A percentile compares a stretch with the other conserved stretches of the same genome.
These are phyloP conservation scores for Solanum dulcamara DNA, from an alignment of 257 asterid genomes.

Conservation along the genomic window DNA sequence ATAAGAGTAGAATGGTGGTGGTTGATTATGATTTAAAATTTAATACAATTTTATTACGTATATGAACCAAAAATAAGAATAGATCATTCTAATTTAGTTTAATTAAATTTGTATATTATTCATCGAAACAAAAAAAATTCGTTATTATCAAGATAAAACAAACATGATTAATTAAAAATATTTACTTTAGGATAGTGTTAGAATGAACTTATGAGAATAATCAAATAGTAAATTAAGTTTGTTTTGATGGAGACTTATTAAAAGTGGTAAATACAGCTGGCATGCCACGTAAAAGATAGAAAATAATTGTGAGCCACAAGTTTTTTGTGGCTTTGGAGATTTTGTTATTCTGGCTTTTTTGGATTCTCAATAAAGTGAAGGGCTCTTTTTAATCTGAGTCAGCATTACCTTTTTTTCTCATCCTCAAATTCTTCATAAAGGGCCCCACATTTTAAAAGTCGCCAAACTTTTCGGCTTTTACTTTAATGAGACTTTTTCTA, in stretches of 20 bases:
- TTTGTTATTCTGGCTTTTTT: not conserved
- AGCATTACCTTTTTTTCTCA: conserved; percentile 1
- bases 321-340: conserved; percentile 49
- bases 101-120: too few relatives aligned
- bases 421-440: not conserved
- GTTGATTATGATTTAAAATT: not conserved
- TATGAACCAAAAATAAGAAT: too few relatives aligned
- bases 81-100: too few relatives aligned
- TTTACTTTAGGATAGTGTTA: too few relatives aligned
- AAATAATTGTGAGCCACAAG: conserved; percentile 53
- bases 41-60: too few relatives aligned
- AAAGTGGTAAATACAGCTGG: not conserved
- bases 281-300: conserved; percentile 42
- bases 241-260: too few relatives aligned
- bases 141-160: too few relatives aligned
- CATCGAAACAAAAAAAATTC: too few relatives aligned
- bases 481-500: not conserved
- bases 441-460: conserved; percentile 21
- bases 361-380: conserved; percentile 33
- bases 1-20: not conserved
- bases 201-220: too few relatives aligned
- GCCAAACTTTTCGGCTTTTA: conserved; percentile 17
- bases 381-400: conserved; percentile 39
- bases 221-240: too few relatives aligned
- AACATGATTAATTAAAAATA: too few relatives aligned